phyloP scores from a whole-genome alignment of 2,329 filamentous ascomycete species.

The Neopestalotiopsis rosae region DNA sequence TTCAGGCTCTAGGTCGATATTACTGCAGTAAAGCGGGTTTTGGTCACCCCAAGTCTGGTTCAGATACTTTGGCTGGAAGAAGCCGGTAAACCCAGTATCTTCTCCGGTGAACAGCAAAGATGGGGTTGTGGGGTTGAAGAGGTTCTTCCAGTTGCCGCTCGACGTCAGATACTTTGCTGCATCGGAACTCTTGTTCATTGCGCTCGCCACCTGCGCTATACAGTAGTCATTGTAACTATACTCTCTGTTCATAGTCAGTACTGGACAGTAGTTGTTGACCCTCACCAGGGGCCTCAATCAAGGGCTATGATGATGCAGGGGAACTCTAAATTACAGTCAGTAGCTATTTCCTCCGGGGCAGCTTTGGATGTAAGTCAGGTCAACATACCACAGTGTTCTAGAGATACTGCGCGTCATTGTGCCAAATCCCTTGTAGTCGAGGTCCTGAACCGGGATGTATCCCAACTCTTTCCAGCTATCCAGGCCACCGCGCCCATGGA shows the following conservation, averaged over 20 bases:
- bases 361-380: not conserved
- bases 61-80: conserved; percentile 71
- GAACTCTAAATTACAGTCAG: not conserved
- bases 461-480: conserved; percentile 73
- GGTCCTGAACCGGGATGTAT: conserved; percentile 70
- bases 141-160: conserved; percentile 70
- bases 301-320: not conserved
- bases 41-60: conserved; percentile 74
- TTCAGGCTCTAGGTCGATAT: conserved; percentile 51
- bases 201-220: conserved; percentile 66
- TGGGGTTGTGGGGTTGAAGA: conserved; percentile 65
- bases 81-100: conserved; percentile 71
- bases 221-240: conserved; percentile 81
- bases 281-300: not conserved
- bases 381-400: conserved; percentile 57
- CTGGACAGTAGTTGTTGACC: not conserved
- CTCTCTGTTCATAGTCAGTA: conserved; percentile 44
- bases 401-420: conserved; percentile 74
- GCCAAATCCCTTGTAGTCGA: conserved; percentile 70
- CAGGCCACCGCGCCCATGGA: conserved; percentile 73
- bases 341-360: too few relatives aligned
- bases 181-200: conserved; percentile 59
- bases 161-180: conserved; percentile 63
- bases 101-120: conserved; percentile 57
- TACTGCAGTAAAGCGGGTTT: conserved; percentile 68